Percentiles rank a stretch among this genome's conserved stretches.
Evolutionary conservation across 2,329 filamentous ascomycete genomes (phyloP).

Genomic region (Microdochium nivale): DNA sequence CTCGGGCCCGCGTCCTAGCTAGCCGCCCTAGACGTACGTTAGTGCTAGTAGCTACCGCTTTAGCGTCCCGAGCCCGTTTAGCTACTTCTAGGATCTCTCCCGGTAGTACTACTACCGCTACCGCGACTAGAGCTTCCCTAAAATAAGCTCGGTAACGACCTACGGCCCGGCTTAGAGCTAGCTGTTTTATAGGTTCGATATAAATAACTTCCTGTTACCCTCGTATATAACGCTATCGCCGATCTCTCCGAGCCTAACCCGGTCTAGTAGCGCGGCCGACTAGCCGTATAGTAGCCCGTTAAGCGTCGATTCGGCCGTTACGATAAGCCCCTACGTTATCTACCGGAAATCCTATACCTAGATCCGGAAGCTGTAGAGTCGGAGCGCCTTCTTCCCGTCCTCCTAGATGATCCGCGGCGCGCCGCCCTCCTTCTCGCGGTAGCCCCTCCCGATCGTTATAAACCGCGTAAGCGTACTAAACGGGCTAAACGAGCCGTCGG

Average conservation of each 20-base stretch:
- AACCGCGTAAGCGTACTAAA: conserved; percentile 1
- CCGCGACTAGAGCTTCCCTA: not conserved
- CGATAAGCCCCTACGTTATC: not conserved
- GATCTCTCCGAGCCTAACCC: not conserved
- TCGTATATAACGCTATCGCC: conserved; percentile 1
- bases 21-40: not conserved
- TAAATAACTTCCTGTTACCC: not conserved
- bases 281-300: not conserved
- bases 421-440: not conserved
- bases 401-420: not conserved
- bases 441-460: not conserved
- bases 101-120: not conserved
- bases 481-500: conserved; percentile 1
- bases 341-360: not conserved
- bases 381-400: not conserved
- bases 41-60: not conserved
- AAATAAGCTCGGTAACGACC: not conserved
- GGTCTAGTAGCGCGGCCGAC: not conserved
- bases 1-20: conserved; percentile 1
- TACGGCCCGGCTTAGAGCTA: not conserved
- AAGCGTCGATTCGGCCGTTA: not conserved
- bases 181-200: not conserved
- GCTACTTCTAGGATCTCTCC: not conserved
- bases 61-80: not conserved
- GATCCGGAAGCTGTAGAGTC: not conserved